Base-by-base conservation (phyloP, 169 alveolate genomes). In the Cryptosporidium bovis region DNA sequence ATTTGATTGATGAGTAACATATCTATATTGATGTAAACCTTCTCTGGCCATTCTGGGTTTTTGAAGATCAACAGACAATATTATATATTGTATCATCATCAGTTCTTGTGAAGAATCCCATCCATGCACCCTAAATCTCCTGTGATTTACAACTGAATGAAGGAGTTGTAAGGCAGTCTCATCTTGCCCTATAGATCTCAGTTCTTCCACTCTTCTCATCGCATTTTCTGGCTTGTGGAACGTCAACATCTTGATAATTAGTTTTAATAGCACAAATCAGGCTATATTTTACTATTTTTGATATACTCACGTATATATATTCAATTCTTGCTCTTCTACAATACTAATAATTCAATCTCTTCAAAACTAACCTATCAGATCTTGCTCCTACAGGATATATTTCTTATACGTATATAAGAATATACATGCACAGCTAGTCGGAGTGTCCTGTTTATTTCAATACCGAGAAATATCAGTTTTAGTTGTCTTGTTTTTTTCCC, bases 161-260 rank as follows among this genome's bases (percentile, higher is more conserved):
- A 95, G 92, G 10, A 93, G 84, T 64, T 92, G 94, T 64, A 95
- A 93, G 51, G 98, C 98, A 18, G 94, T 97, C 60, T 94, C 97
- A 83, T 93, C 94, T 68, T 95, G 97, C 48, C 98, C 98, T 51
- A 95, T 93, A 33, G 94, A 92, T 44, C 95, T 93, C 46, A 95
- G 91, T 84, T 95, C 98, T 58, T 94, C 95, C 34, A 97, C 98
- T 91, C 98, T 77, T 82, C 95, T 95, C 48, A 95, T 96, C 77
- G 97, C 98, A 82, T 95, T 95, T 65, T 95, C 98, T 15, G 97
- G 97, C 83, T 95, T 95, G 82, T 93, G 97, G 82, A 95, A 94
- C 44, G 92, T 92, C 60, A 92, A 94, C 96, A 94, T 94, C 60
- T 36, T 60, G 34, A 12, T 46, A 6, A 6, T 8, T 40, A 8